Conservation (phyloP, 148 eudicot genomes). For the Fallopia convolvulus region DNA sequence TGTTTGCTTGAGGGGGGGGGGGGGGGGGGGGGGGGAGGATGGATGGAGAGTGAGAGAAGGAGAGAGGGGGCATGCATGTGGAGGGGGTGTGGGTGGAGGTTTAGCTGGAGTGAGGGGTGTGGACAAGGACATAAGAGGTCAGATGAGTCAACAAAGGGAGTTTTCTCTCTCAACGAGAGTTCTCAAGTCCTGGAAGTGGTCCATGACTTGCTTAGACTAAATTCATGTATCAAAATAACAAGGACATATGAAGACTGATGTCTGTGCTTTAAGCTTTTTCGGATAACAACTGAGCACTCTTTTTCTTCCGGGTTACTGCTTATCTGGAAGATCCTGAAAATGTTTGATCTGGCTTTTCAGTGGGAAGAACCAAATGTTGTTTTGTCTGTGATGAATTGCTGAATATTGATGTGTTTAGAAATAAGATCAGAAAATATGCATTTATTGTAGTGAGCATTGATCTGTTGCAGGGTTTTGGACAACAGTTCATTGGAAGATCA, state of each 20-base stretch:
- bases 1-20: neutral
- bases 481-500: slow-evolving; percentile 68
- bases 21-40: neutral
- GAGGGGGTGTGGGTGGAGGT: neutral
- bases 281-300: too few species aligned
- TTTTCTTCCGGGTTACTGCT: neutral
- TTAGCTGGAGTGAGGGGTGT: neutral
- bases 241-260: too few species aligned
- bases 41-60: neutral
- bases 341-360: neutral
- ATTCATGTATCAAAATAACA: too few species aligned
- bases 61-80: neutral
- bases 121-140: too few species aligned
- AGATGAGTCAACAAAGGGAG: too few species aligned
- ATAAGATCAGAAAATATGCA: neutral
- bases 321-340: neutral
- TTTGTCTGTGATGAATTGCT: neutral
- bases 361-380: neutral
- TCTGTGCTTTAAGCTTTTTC: too few species aligned
- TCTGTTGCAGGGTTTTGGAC: slow-evolving; percentile 60
- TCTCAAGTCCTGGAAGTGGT: too few species aligned
- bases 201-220: too few species aligned
- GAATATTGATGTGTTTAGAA: neutral
- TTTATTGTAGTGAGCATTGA: neutral
- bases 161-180: too few species aligned